Evolutionary conservation across 345 rosid genomes (phyloP).

Genomic region (Rhodomyrtus tomentosa): DNA sequence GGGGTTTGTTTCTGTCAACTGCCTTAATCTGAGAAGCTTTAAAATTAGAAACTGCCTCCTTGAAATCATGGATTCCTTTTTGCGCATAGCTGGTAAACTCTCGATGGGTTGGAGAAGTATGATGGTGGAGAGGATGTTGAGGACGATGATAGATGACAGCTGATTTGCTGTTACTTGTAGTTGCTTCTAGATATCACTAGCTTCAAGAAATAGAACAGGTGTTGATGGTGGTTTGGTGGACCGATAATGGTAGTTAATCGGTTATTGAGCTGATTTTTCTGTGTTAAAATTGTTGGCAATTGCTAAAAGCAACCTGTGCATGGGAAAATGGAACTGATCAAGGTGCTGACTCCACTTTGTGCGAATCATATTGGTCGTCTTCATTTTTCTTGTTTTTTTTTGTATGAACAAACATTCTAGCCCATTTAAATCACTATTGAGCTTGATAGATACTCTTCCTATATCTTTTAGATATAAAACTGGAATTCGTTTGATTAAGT

Average conservation of each 20-base stretch:
- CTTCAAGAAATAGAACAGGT: background rate
- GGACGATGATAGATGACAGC: background rate
- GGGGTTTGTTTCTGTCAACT: background rate
- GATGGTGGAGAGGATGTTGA: background rate
- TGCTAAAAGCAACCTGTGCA: background rate
- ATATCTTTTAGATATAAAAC: background rate
- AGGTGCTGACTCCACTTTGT: background rate
- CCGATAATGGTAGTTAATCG: too few relatives aligned
- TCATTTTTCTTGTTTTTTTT: background rate
- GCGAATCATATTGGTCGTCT: background rate
- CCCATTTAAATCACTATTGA: background rate
- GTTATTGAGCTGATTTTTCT: background rate
- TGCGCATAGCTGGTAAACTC: background rate
- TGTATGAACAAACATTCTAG: background rate
- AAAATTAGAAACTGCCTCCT: background rate
- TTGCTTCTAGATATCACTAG: background rate
- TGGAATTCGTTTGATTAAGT: background rate
- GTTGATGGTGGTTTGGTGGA: background rate
- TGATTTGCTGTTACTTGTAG: background rate
- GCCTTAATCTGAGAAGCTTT: background rate
- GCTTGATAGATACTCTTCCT: background rate
- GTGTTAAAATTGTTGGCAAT: background rate
- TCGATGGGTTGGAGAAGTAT: background rate
- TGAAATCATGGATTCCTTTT: background rate
- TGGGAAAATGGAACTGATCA: background rate